Percentiles rank a stretch among this genome's conserved stretches.
Conservation (phyloP, 2,329 filamentous ascomycete species). For the Plenodomus lindquistii region DNA sequence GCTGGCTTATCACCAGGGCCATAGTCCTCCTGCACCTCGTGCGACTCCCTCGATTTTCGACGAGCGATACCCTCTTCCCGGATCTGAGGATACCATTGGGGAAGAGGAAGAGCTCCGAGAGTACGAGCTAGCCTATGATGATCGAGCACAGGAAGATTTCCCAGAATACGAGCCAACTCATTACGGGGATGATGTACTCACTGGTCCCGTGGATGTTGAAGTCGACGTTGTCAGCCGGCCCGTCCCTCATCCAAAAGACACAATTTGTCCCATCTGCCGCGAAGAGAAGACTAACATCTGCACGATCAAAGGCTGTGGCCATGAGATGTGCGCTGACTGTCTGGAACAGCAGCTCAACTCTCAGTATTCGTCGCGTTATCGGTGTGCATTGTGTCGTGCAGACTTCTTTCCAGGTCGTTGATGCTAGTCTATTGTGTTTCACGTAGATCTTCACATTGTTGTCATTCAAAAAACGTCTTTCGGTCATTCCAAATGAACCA, state of each 20-base stretch:
- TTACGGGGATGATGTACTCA: neutral
- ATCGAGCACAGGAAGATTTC: too few relatives aligned
- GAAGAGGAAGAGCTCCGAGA: too few relatives aligned
- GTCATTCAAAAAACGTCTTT: too few relatives aligned
- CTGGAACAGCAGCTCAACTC: constrained; percentile 1
- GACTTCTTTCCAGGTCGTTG: constrained; percentile 1
- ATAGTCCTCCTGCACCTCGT: too few relatives aligned
- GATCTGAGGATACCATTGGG: neutral
- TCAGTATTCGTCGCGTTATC: constrained; percentile 3
- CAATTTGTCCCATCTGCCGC: constrained; percentile 2
- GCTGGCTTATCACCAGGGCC: neutral
- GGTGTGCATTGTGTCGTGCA: constrained; percentile 4
- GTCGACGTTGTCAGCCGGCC: neutral
- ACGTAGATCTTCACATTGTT: too few relatives aligned
- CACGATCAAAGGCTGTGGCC: constrained; percentile 2
- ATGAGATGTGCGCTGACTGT: constrained; percentile 1
- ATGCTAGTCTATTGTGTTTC: too few relatives aligned
- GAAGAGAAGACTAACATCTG: neutral
- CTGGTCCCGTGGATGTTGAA: neutral
- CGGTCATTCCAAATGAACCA: too few relatives aligned
- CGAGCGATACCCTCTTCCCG: neutral
- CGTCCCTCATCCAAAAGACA: neutral
- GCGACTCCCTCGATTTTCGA: neutral
- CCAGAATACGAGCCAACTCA: too few relatives aligned
- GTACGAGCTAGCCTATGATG: too few relatives aligned